Base-by-base conservation (phyloP, 345 rosid species). In the Pugionium dolabratum region DNA sequence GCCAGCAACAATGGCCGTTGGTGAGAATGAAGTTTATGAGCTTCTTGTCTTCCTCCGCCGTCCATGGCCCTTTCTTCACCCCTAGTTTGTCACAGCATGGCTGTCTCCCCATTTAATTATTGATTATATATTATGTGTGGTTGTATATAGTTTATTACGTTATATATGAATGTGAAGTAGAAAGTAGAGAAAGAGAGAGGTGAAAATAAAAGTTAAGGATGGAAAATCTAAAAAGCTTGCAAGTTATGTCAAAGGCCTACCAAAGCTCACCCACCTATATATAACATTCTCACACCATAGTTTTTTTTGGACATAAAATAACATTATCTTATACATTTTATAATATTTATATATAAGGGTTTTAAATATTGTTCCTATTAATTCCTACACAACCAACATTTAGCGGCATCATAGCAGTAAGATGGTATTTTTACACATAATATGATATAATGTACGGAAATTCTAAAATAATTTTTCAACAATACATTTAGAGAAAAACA, bases 1-100 rank as follows among this genome's bases (percentile, higher is more conserved):
- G 77, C 91, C 91, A 86, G 49, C 91, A 86, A 71, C 86, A 83
- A 6, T 83, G 83, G 75, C 86, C 86, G 32, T 82, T 82, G 3
- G 54, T 77, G 39, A 83, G 48, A 28, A 83, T 76, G 46, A 86
- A 86, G 62, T 71, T 74, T 46, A 86, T 85, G 65, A 86, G 42
- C 59, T 79, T 86, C 64, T 60, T 80, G 81, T 86, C 91, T 55
- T 83, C 91, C 61, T 86, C 91, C 9, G 81, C 83, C 0, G 88
- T 82, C 91, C 91, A 86, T 7, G 94, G 90, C 37, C 90, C 94
- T 62, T 85, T 87, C 85, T 83, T 87, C 53, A 87, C 94, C 7
- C 79, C 84, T 26, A 82, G 71, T 67, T 83, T 85, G 87, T 87
- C 90, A 57, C 90, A 87, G 58, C 90, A 85, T 53, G 88, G 94